Evolutionary conservation across 2,329 filamentous ascomycete genomes (phyloP).

Genomic region (Clonostachys solani): DNA sequence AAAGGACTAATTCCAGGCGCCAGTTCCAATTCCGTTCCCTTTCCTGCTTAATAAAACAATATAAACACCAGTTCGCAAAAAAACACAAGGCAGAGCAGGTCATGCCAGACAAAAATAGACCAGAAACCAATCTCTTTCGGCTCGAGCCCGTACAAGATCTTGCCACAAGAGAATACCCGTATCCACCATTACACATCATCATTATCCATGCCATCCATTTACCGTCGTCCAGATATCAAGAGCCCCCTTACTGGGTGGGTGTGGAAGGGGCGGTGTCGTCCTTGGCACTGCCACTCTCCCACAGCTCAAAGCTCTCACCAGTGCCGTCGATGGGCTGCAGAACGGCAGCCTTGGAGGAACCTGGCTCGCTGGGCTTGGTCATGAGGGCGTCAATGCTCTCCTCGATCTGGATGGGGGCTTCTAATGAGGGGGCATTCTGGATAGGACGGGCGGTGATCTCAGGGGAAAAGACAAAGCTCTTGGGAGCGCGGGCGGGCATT

Average conservation of each 20-base stretch:
- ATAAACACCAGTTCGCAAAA: no score
- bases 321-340: conserved; percentile 54
- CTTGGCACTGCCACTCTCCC: conserved; percentile 65
- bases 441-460: conserved; percentile 3
- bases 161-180: neutral
- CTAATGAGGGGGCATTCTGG: conserved; percentile 6
- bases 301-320: conserved; percentile 60
- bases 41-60: neutral
- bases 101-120: neutral
- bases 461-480: conserved; percentile 10
- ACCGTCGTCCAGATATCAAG: neutral
- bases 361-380: conserved; percentile 21
- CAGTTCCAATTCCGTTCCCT: neutral
- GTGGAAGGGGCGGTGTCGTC: conserved; percentile 34
- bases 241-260: no score
- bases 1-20: no score
- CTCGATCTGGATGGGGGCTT: conserved; percentile 10
- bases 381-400: conserved; percentile 28
- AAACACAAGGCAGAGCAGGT: no score
- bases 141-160: neutral
- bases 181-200: conserved; percentile 2
- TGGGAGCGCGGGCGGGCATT: conserved; percentile 5
- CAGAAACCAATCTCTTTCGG: neutral
- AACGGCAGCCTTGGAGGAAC: conserved; percentile 37
- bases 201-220: conserved; percentile 1